A percentile compares a stretch with the other conserved stretches of the same genome.
phyloP scores from a whole-genome alignment of 306 rosid genomes.

The Trifolium dubium region DNA sequence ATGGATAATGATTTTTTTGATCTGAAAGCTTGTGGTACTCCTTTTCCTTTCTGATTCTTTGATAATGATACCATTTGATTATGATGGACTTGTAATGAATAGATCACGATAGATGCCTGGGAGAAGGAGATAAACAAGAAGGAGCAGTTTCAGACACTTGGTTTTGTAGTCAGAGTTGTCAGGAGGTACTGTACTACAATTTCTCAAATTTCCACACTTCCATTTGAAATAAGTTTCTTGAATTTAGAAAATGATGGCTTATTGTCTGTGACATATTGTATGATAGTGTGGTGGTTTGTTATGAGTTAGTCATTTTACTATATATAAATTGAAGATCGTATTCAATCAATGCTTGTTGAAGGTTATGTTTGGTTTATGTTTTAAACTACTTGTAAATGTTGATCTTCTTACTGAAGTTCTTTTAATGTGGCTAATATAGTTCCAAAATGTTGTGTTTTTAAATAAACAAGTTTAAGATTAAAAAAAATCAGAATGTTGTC shows the following conservation, averaged over 20 bases:
- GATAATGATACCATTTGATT: constrained; percentile 40
- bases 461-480: constrained; percentile 7
- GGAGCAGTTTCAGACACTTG: constrained; percentile 60
- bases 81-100: constrained; percentile 43
- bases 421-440: constrained; percentile 20
- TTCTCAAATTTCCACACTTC: constrained; percentile 20
- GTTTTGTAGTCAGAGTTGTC: constrained; percentile 82
- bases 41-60: constrained; percentile 36
- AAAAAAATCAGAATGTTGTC: constrained; percentile 5
- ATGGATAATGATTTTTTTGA: constrained; percentile 22
- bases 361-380: constrained; percentile 35
- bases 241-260: constrained; percentile 31
- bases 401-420: constrained; percentile 31
- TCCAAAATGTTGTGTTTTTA: constrained; percentile 19
- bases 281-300: constrained; percentile 17
- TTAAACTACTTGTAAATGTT: constrained; percentile 29
- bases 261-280: constrained; percentile 34
- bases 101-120: constrained; percentile 83
- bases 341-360: constrained; percentile 24
- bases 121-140: constrained; percentile 50
- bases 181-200: constrained; percentile 63
- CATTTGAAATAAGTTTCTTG: constrained; percentile 39
- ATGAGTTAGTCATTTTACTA: constrained; percentile 25
- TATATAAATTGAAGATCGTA: constrained; percentile 25
- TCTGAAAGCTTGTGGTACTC: constrained; percentile 24